A percentile compares a stretch with the other conserved stretches of the same genome.
phyloP scores from a whole-genome alignment of 768 basidiomycete species.

The Leucosporidium scottii region DNA sequence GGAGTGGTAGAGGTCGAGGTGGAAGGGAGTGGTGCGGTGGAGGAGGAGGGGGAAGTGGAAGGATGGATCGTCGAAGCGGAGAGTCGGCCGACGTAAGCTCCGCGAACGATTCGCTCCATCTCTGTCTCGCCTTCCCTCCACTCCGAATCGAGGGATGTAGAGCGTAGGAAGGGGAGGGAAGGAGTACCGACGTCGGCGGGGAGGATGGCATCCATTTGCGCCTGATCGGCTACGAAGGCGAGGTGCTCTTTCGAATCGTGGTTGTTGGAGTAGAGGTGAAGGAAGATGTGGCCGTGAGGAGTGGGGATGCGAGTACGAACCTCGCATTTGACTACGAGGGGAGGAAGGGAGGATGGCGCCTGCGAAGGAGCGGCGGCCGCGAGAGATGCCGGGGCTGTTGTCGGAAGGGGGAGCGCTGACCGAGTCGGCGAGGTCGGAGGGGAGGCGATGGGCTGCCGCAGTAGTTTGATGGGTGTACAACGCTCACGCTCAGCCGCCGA shows the following conservation, averaged over 20 bases:
- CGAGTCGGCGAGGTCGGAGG: slow-evolving; percentile 1
- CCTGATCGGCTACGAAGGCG: slow-evolving; percentile 86
- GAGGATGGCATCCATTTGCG: slow-evolving; percentile 54
- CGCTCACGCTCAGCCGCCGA: not conserved
- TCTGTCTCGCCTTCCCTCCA: slow-evolving; percentile 84
- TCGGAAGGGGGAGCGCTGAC: slow-evolving; percentile 1
- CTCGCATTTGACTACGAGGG: slow-evolving; percentile 79
- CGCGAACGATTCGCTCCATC: slow-evolving; percentile 84
- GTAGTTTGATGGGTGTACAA: slow-evolving; percentile 14
- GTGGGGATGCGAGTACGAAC: slow-evolving; percentile 96
- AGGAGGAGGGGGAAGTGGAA: slow-evolving; percentile 38
- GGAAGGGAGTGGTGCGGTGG: not conserved
- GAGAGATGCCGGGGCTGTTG: not conserved
- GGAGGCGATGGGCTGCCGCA: slow-evolving; percentile 15
- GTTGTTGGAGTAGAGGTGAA: slow-evolving; percentile 92
- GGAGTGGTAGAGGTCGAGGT: slow-evolving; percentile 13
- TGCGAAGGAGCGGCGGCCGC: slow-evolving; percentile 3
- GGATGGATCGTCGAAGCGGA: slow-evolving; percentile 49
- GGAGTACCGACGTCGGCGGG: slow-evolving; percentile 1
- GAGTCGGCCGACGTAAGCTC: slow-evolving; percentile 84
- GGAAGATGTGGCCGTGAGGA: slow-evolving; percentile 82
- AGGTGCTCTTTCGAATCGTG: slow-evolving; percentile 89
- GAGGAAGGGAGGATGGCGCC: slow-evolving; percentile 31
- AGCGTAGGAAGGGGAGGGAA: slow-evolving; percentile 55
- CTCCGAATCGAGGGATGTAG: slow-evolving; percentile 66